Evolutionary conservation across 441 rosid genomes (phyloP).

Genomic region (Brassica balearica): DNA sequence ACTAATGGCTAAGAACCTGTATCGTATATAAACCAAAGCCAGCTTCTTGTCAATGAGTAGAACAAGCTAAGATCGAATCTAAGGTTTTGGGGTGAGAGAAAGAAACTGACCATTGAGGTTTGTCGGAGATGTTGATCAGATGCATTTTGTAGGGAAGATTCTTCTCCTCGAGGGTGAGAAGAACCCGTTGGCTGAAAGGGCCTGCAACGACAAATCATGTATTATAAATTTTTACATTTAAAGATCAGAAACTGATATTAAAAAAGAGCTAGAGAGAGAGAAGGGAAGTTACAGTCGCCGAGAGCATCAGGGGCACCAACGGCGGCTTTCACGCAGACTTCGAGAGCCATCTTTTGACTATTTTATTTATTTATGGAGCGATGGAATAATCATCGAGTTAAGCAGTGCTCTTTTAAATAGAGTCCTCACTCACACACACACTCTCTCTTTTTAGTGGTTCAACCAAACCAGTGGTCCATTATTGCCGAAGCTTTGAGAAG

Average conservation of each 20-base stretch:
- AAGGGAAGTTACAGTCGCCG: constrained; percentile 75
- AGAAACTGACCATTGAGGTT: constrained; percentile 76
- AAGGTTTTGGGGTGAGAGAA: constrained; percentile 3
- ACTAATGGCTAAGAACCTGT: constrained; percentile 78
- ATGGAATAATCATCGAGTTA: background rate
- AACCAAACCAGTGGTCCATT: constrained; percentile 13
- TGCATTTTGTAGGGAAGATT: constrained; percentile 58
- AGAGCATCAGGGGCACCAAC: constrained; percentile 67
- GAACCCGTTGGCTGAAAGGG: constrained; percentile 74
- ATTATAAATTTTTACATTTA: background rate
- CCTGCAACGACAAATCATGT: constrained; percentile 50
- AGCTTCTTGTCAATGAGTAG: no score
- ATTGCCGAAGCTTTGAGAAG: background rate
- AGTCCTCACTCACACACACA: background rate
- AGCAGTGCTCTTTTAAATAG: constrained; percentile 1
- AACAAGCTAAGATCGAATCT: background rate
- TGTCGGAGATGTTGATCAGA: constrained; percentile 65
- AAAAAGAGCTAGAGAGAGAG: background rate
- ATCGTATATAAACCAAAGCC: background rate
- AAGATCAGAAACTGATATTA: background rate
- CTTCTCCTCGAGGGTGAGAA: constrained; percentile 91
- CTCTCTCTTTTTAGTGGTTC: background rate
- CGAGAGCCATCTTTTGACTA: constrained; percentile 59
- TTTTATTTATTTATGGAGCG: background rate
- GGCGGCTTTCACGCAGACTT: constrained; percentile 92